phyloP scores from a whole-genome alignment of 306 rosid species.

The Dryas drummondii region DNA sequence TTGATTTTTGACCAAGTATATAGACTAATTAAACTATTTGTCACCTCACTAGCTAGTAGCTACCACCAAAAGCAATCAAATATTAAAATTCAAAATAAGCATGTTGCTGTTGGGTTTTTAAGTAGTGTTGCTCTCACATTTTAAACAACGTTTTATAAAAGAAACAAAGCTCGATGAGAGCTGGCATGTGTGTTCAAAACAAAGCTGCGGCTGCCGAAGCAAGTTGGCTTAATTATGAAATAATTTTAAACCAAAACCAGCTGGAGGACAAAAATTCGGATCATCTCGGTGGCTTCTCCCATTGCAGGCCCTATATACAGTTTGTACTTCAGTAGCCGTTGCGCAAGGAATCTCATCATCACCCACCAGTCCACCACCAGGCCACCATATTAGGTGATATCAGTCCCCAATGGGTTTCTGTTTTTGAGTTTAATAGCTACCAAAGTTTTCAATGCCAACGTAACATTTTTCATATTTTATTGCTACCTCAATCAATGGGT shows the following conservation, averaged over 20 bases:
- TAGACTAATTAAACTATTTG: too few species aligned
- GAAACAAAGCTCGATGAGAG: background rate
- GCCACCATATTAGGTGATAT: background rate
- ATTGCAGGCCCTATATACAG: constrained; percentile 14
- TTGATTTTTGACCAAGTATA: too few species aligned
- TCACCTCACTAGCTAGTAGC: background rate
- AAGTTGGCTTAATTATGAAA: background rate
- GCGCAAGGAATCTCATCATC: background rate
- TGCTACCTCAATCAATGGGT: background rate
- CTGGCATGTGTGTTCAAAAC: background rate
- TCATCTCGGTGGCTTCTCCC: constrained; percentile 12
- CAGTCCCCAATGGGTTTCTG: too few species aligned
- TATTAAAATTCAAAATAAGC: background rate
- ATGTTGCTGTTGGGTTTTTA: background rate
- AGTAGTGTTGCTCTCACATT: background rate
- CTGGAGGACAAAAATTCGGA: constrained; percentile 15
- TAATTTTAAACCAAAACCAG: background rate
- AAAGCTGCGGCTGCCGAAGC: background rate
- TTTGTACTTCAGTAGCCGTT: constrained; percentile 7
- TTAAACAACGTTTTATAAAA: background rate
- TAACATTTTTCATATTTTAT: constrained; percentile 2
- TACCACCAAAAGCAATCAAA: background rate
- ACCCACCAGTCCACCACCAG: constrained; percentile 2
- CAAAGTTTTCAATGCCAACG: background rate
- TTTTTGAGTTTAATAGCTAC: background rate